Evolutionary conservation across 192 early-diverging fungal genomes (phyloP).

Genomic region (Gonapodya sp.): DNA sequence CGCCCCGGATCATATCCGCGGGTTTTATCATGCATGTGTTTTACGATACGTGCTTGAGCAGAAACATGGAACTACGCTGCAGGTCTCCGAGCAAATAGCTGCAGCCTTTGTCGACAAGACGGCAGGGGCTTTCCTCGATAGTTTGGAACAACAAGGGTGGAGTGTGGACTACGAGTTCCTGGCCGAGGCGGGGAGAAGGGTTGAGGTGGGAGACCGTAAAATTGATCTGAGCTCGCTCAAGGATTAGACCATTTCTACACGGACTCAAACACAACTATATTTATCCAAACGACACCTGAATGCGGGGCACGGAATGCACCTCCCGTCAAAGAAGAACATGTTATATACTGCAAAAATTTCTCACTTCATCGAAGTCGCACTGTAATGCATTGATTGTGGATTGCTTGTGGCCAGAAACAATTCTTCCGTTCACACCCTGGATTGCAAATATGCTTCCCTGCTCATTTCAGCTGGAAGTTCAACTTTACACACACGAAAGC

Average conservation of each 20-base stretch:
- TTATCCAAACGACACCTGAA: too few relatives aligned
- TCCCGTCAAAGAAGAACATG: too few relatives aligned
- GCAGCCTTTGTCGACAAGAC: conserved; percentile 17
- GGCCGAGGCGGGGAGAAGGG: not conserved
- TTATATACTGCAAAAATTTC: too few relatives aligned
- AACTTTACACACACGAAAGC: too few relatives aligned
- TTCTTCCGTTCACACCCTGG: too few relatives aligned
- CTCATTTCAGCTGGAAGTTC: too few relatives aligned
- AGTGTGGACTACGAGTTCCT: conserved; percentile 33
- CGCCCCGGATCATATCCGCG: conserved; percentile 40
- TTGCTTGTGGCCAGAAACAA: too few relatives aligned
- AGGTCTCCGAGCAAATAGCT: conserved; percentile 13
- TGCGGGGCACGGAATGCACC: too few relatives aligned
- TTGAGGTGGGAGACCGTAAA: not conserved
- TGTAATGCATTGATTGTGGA: too few relatives aligned
- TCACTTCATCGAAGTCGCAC: too few relatives aligned
- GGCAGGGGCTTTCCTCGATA: conserved; percentile 22
- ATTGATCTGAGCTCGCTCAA: not conserved
- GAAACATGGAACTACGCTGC: conserved; percentile 11
- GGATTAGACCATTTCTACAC: not conserved
- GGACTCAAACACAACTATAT: not conserved
- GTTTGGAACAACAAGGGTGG: conserved; percentile 36
- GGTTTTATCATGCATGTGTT: conserved; percentile 54
- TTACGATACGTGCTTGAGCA: conserved; percentile 24
- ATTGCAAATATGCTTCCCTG: too few relatives aligned